Base-by-base conservation (phyloP, 208 protist genomes). In the Leishmania tarentolae region DNA sequence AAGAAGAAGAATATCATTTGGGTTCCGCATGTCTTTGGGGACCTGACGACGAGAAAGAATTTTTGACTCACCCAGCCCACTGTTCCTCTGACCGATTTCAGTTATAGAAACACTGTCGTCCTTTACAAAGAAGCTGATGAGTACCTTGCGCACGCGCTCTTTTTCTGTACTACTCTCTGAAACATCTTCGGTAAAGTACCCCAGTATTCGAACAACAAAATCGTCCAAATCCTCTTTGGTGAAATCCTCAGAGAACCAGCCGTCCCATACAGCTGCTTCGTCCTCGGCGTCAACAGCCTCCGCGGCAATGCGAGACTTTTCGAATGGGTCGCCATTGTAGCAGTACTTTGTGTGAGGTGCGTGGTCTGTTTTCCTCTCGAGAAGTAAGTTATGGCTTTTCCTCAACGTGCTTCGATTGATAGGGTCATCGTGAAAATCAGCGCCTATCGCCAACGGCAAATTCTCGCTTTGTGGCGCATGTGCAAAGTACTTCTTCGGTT, bases 371-470 rank as follows among this genome's bases (percentile, higher is more conserved):
- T 90, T 89, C 15, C 76, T 61, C 21, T 91, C 86, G 31, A 95
- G 83, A 19, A 91, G 74, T 3, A 97, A 83, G n/a, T 82, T 95
- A 86, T 98, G 95, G 77, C 91, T 92, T 78, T 96, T 98, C 24
- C 94, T 86, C 28, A 91, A 79, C 7, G 92, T 94, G 59, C 88
- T 91, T 50, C 93, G 84, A 70, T 90, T 96, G 71, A 98, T 89
- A 2, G 95, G 95, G 80, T 98, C 95, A 66, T 98, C 95, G 68
- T 98, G 94, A 88, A 98, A 98, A 82, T 97, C 94, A 3, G 88
- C 90, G 6, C 95, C 95, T 40, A 97, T 88, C 7, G 89, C 81
- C 53, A 98, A 83, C 2, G 95, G 95, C 37, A 95, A 76, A 82
- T 95, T 96, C 50, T 96, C 90, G 68, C 84, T 88, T 24, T 80